These are phyloP conservation scores for Dactylellina sp. DNA, from an alignment of 2,329 filamentous ascomycete species.

Conservation along the genomic window DNA sequence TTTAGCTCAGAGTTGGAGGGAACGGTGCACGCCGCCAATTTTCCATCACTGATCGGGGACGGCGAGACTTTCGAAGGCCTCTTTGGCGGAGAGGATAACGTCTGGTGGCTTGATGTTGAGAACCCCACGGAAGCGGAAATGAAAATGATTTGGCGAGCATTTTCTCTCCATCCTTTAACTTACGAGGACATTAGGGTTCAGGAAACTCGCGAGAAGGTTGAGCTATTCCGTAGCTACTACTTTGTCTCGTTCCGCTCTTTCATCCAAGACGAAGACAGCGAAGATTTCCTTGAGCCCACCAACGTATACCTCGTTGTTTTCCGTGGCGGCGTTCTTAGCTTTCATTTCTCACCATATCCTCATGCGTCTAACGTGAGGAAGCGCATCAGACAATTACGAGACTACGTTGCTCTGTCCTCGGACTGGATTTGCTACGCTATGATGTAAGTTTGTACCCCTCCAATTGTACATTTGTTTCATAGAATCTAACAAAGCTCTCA, in stretches of 20 bases:
- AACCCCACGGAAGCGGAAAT: slow-evolving; percentile 94
- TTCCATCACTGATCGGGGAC: slow-evolving; percentile 76
- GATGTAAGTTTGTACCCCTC: slow-evolving; percentile 53
- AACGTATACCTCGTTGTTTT: slow-evolving; percentile 99
- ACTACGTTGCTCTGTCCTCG: slow-evolving; percentile 90
- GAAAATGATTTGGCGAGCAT: slow-evolving; percentile 90
- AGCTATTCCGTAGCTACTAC: slow-evolving; percentile 97
- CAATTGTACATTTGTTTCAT: neutral
- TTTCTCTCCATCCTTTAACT: slow-evolving; percentile 94
- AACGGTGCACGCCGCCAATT: slow-evolving; percentile 88
- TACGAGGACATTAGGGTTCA: slow-evolving; percentile 97
- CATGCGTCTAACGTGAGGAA: slow-evolving; percentile 96
- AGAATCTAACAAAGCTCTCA: slow-evolving; percentile 69
- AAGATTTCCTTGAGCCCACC: slow-evolving; percentile 91
- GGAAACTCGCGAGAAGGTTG: slow-evolving; percentile 96
- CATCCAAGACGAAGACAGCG: slow-evolving; percentile 89
- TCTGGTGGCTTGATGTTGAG: slow-evolving; percentile 93
- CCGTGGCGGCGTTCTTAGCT: slow-evolving; percentile 91
- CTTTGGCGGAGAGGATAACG: slow-evolving; percentile 75
- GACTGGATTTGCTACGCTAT: slow-evolving; percentile 97
- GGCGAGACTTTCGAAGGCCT: slow-evolving; percentile 90
- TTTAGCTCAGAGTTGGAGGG: slow-evolving; percentile 96
- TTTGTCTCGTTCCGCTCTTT: slow-evolving; percentile 99
- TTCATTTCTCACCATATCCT: slow-evolving; percentile 96
- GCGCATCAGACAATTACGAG: slow-evolving; percentile 89